Base-by-base conservation (phyloP, 306 rosid species). In the Cyclanthera cordifolia region DNA sequence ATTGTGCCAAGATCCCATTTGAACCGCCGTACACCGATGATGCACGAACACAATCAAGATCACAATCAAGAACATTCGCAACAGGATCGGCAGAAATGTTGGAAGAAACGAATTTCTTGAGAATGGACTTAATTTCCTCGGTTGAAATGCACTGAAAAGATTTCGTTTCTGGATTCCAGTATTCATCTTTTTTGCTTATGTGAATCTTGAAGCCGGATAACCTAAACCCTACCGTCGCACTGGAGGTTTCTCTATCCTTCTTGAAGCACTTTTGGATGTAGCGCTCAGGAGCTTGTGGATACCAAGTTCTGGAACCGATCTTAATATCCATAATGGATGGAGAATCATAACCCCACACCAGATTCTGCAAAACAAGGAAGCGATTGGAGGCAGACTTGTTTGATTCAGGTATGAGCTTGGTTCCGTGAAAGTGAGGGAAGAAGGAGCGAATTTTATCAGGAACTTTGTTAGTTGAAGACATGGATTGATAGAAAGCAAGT, bases 281-380 rank as follows among this genome's bases (percentile, higher is more conserved):
- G 4, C 82, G 86, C 43, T 84, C 85, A 32, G 90, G 61, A 32
- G 87, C 89, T 53, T 78, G 61, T 0, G 84, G 90, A 50, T 81
- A 19, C 96, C 98, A 89, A 34, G 98, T 92, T 24, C 98, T 81
- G 21, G 90, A 74, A 32, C 98, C 96, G 34, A 92, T 89, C 55
- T 92, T 92, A 43, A 85, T n/a, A 65, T 92, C 98, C 13, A 84
- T 41, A 4, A 92, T 30, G 8, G 86, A 76, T 5, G 95, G 95
- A 41, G 79, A 77, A 11, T 0, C 0, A 32, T 25, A 75, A 43
- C 6, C 17, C 0, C 72, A 67, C 56, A 73, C 53, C 43, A 89
- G 20, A 58, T 92, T 87, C 69, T 87, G 66, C 75, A 92, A 56
- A 15, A 83, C 78, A 54, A 92, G 84, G 75, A 89, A 96, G 8